These are phyloP conservation scores for Microascus cirrosus DNA, from an alignment of 2,329 filamentous ascomycete species.

Conservation along the genomic window DNA sequence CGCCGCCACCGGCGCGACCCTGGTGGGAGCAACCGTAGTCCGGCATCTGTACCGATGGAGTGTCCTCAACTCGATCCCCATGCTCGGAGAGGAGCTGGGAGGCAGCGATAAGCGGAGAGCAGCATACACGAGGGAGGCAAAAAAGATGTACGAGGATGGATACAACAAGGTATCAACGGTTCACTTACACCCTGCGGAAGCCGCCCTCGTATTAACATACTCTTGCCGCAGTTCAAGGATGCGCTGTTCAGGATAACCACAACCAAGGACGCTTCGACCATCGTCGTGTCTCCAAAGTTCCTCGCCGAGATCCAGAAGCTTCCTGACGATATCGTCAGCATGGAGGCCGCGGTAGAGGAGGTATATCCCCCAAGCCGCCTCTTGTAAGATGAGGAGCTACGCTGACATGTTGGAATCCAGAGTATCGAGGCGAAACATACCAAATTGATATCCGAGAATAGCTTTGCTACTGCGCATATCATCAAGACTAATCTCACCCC, in stretches of 20 bases:
- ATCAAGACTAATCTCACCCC: conserved; percentile 21
- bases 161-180: conserved; percentile 14
- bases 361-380: conserved; percentile 2
- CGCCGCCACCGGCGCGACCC: not conserved
- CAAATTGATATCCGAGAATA: conserved; percentile 13
- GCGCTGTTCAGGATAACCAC: conserved; percentile 17
- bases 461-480: conserved; percentile 13
- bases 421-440: conserved; percentile 21
- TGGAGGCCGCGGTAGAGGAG: conserved; percentile 14
- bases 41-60: conserved; percentile 1
- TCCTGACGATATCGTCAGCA: conserved; percentile 19
- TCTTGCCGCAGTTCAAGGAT: conserved; percentile 16
- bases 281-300: conserved; percentile 18
- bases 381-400: not conserved
- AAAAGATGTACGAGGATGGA: conserved; percentile 15
- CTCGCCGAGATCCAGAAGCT: conserved; percentile 18
- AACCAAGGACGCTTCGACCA: conserved; percentile 10
- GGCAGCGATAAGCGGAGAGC: conserved; percentile 14
- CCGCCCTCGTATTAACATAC: not conserved
- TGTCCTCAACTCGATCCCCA: conserved; percentile 9
- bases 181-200: not conserved
- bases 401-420: conserved; percentile 6
- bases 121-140: conserved; percentile 12
- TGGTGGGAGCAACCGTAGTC: not conserved
- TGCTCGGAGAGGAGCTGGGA: conserved; percentile 14